Conservation (phyloP, 768 basidiomycete genomes). For the Trametes gibbosa region DNA sequence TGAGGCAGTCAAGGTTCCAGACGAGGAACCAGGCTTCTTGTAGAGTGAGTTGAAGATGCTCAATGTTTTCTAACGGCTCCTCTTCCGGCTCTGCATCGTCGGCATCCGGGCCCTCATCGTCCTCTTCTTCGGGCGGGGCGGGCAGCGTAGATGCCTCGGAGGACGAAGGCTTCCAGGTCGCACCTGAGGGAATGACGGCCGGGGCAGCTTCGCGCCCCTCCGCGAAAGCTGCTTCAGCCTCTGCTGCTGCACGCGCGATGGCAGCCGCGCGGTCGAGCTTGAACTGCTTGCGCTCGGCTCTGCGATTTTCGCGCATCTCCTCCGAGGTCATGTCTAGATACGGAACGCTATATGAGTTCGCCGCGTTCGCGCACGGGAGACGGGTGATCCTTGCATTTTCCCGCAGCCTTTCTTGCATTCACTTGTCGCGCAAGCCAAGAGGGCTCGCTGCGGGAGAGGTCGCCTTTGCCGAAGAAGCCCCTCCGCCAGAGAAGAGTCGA, state of each 20-base stretch:
- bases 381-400: slow-evolving; percentile 43
- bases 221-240: slow-evolving; percentile 74
- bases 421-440: slow-evolving; percentile 85
- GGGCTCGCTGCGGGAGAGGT: slow-evolving; percentile 91
- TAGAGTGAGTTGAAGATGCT: slow-evolving; percentile 88
- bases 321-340: slow-evolving; percentile 66
- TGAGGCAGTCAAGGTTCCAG: slow-evolving; percentile 83
- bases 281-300: slow-evolving; percentile 87
- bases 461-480: slow-evolving; percentile 98
- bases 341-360: too few relatives aligned
- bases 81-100: slow-evolving; percentile 41
- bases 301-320: slow-evolving; percentile 83
- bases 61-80: slow-evolving; percentile 65
- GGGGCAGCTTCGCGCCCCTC: slow-evolving; percentile 66
- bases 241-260: slow-evolving; percentile 76
- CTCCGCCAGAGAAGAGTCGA: slow-evolving; percentile 76
- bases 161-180: slow-evolving; percentile 66
- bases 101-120: slow-evolving; percentile 27
- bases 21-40: slow-evolving; percentile 87
- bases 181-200: slow-evolving; percentile 72
- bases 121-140: slow-evolving; percentile 30
- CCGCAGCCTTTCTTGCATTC: slow-evolving; percentile 51
- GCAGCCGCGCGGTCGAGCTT: slow-evolving; percentile 90
- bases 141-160: slow-evolving; percentile 20
- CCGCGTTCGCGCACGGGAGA: background rate